Conservation (phyloP, 2,329 filamentous ascomycete genomes). For the Pyrenophora graminea region DNA sequence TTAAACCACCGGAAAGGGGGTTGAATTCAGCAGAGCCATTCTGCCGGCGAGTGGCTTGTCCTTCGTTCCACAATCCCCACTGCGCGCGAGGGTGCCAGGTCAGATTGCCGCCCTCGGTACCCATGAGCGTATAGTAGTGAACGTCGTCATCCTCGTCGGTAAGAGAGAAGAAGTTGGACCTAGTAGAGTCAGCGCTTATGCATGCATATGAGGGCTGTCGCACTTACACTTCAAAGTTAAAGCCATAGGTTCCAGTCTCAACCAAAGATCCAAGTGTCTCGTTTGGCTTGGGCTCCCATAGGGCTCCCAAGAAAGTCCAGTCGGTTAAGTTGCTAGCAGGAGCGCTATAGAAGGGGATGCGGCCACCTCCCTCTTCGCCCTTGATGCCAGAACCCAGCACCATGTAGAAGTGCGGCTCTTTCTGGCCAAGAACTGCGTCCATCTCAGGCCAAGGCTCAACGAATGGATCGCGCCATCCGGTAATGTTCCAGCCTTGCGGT, state of each 20-base stretch:
- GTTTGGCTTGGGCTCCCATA: slow-evolving; percentile 52
- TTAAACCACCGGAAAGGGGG: slow-evolving; percentile 50
- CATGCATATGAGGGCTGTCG: background rate
- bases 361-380: slow-evolving; percentile 51
- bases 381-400: slow-evolving; percentile 55
- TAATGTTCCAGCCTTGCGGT: slow-evolving; percentile 53
- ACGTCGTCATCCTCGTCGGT: slow-evolving; percentile 49
- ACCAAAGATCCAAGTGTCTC: slow-evolving; percentile 49
- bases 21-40: slow-evolving; percentile 53
- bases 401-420: slow-evolving; percentile 52
- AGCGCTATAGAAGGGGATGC: slow-evolving; percentile 54
- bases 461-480: slow-evolving; percentile 42
- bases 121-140: slow-evolving; percentile 53
- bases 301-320: slow-evolving; percentile 53
- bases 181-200: slow-evolving; percentile 14
- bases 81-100: slow-evolving; percentile 47
- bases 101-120: slow-evolving; percentile 51
- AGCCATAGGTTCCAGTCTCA: slow-evolving; percentile 52
- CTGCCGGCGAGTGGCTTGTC: slow-evolving; percentile 46
- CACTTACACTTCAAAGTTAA: slow-evolving; percentile 53
- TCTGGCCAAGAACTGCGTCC: slow-evolving; percentile 48
- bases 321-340: slow-evolving; percentile 51
- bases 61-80: slow-evolving; percentile 55
- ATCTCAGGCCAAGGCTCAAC: slow-evolving; percentile 48
- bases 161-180: slow-evolving; percentile 53